A percentile compares a stretch with the other conserved stretches of the same genome.
Conservation (phyloP, 352 stramenopile species). For the Phytophthora parvispora region DNA sequence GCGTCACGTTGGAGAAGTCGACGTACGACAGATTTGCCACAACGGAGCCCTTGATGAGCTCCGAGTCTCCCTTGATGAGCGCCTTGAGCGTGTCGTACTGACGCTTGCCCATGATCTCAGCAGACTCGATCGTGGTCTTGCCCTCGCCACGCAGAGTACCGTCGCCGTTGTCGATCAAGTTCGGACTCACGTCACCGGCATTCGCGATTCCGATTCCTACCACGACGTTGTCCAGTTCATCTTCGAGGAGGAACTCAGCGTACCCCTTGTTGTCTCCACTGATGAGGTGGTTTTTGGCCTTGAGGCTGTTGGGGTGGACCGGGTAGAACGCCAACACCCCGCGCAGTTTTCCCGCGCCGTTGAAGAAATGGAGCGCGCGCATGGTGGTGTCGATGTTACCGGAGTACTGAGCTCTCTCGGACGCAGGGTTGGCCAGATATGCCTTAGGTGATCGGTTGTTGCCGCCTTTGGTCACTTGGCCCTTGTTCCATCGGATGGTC, state of each 20-base stretch:
- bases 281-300: background rate
- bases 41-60: conserved; percentile 36
- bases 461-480: background rate
- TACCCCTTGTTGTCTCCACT: conserved; percentile 85
- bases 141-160: conserved; percentile 55
- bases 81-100: conserved; percentile 44
- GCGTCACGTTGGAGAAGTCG: conserved; percentile 50
- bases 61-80: conserved; percentile 29
- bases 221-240: conserved; percentile 37
- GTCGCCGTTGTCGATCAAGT: conserved; percentile 55
- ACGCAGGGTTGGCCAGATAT: background rate
- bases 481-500: conserved; percentile 5
- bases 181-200: conserved; percentile 58
- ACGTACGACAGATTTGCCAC: conserved; percentile 49
- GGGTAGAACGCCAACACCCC: conserved; percentile 1
- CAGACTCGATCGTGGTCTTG: conserved; percentile 39
- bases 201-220: conserved; percentile 58
- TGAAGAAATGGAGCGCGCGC: background rate
- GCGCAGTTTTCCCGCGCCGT: background rate
- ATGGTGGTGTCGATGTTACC: conserved; percentile 3
- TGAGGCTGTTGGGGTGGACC: background rate
- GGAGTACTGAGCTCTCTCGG: background rate
- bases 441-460: background rate
- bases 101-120: conserved; percentile 58
- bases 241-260: conserved; percentile 55